Percentiles rank a stretch among this genome's conserved stretches.
These are phyloP conservation scores for Fremontodendron californicum DNA, from an alignment of 345 rosid genomes.

Conservation along the genomic window DNA sequence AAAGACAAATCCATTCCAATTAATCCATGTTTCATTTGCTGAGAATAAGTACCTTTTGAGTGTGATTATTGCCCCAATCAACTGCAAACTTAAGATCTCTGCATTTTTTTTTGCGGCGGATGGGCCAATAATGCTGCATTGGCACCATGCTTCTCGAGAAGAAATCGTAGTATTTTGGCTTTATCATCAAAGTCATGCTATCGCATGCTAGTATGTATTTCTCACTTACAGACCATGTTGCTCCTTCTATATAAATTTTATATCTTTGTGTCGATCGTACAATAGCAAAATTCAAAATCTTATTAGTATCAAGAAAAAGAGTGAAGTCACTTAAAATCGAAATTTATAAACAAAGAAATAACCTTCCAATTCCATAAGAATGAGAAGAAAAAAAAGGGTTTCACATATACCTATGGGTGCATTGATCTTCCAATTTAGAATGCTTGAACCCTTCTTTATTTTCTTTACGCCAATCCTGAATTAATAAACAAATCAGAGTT, in stretches of 20 bases:
- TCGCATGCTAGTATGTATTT: slow-evolving; percentile 43
- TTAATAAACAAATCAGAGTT: not conserved
- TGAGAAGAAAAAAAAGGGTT: not conserved
- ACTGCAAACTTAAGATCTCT: slow-evolving; percentile 32
- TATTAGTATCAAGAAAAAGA: not conserved
- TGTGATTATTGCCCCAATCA: slow-evolving; percentile 35
- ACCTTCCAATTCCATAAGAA: not conserved
- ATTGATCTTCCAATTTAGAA: slow-evolving; percentile 44
- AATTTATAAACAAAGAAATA: not conserved
- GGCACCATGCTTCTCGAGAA: slow-evolving; percentile 33
- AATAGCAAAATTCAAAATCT: not conserved
- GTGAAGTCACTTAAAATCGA: not conserved
- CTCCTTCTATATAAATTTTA: slow-evolving; percentile 37
- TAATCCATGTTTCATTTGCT: not conserved
- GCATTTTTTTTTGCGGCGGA: slow-evolving; percentile 21
- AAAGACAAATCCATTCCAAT: not conserved
- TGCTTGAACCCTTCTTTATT: slow-evolving; percentile 25
- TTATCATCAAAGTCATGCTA: slow-evolving; percentile 26
- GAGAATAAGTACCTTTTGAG: slow-evolving; percentile 14
- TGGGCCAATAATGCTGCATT: slow-evolving; percentile 44
- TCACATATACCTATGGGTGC: slow-evolving; percentile 39
- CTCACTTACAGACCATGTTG: slow-evolving; percentile 40
- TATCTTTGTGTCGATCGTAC: slow-evolving; percentile 15
- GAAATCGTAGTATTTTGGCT: slow-evolving; percentile 31
- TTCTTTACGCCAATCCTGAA: slow-evolving; percentile 40